Conservation (phyloP, 768 basidiomycete genomes). For the Podaxis carcinomalis region DNA sequence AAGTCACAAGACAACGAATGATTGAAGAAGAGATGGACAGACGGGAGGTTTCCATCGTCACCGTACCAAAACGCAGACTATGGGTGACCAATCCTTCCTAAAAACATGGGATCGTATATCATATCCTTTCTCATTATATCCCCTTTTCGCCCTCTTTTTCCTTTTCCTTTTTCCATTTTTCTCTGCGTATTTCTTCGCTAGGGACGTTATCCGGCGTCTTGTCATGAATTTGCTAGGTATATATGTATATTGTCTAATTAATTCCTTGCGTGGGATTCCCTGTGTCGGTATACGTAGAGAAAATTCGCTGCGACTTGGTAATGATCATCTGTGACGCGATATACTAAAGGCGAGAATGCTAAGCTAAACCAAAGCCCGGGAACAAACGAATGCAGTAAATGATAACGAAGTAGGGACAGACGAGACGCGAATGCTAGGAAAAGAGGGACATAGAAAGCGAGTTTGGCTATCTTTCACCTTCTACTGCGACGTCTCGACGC, state of each 20-base stretch:
- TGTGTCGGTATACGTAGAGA: slow-evolving; percentile 7
- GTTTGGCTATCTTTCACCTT: slow-evolving; percentile 37
- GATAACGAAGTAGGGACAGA: neutral
- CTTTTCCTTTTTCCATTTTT: neutral
- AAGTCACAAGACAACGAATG: slow-evolving; percentile 64
- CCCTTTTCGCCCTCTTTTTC: neutral
- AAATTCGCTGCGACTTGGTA: neutral
- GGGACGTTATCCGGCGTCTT: neutral
- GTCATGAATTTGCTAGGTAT: slow-evolving; percentile 1
- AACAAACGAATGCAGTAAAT: neutral
- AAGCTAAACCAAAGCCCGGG: neutral
- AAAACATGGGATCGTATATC: slow-evolving; percentile 12
- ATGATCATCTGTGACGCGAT: neutral
- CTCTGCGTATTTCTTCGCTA: neutral
- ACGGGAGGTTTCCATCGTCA: slow-evolving; percentile 81
- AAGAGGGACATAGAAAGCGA: neutral
- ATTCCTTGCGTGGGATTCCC: slow-evolving; percentile 6
- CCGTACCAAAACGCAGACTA: slow-evolving; percentile 68
- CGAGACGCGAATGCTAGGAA: neutral
- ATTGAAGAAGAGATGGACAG: slow-evolving; percentile 82
- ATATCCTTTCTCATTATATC: neutral
- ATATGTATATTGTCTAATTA: slow-evolving; percentile 11
- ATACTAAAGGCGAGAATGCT: neutral
- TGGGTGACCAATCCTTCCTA: slow-evolving; percentile 69
- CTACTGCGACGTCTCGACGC: slow-evolving; percentile 74